Evolutionary conservation across 805 yeast species (phyloP), one percentile per base, ranked within the genome.

Genomic region (Wickerhamiella brachini): DNA sequence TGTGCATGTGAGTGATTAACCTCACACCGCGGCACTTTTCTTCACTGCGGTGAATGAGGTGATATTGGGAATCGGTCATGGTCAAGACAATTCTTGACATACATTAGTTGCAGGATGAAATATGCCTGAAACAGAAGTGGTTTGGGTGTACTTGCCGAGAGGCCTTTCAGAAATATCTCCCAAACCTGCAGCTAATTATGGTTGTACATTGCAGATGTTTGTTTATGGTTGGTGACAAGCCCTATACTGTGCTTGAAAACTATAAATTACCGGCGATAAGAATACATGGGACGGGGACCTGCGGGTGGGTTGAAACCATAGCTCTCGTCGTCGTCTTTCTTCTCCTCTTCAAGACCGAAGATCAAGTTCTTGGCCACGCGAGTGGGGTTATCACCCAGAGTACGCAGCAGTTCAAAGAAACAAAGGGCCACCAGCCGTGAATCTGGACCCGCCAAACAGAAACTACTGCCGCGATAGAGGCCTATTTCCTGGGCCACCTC

Each of bases 381-480:
- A 44, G 62, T 48, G 47, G 62, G 58, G 34, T 57, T 54, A 43
- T 65, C 68, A 41, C 70, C 69, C 10, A 62, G 54, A 45, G 58
- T 59, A 31, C 69, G 62, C 50, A 64, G 57, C 47, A 71, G 55
- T 48, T 73, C 76, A 54, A 72, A 72, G 55, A 71, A 72, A 50
- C 74, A 69, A 37, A 65, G 60, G 34, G 66, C 65, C 2, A 76
- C 67, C 8, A 73, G 61, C 49, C 71, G 56, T 13, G 75, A 65
- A 50, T 72, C 77, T 31, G 67, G 63, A 15, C 77, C 77, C 1
- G 77, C 74, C 44, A 69, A 70, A 48, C 67, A 65, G 45, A 66
- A 63, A 12, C 68, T 68, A 17, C 61, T 57, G 47, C 62, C 60
- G 20, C 68, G 45, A 44, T 70, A 61, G 39, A 68, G 64, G 43